These are phyloP conservation scores for Trichophyton benhamiae DNA, from an alignment of 2,329 filamentous ascomycete species.

Conservation along the genomic window DNA sequence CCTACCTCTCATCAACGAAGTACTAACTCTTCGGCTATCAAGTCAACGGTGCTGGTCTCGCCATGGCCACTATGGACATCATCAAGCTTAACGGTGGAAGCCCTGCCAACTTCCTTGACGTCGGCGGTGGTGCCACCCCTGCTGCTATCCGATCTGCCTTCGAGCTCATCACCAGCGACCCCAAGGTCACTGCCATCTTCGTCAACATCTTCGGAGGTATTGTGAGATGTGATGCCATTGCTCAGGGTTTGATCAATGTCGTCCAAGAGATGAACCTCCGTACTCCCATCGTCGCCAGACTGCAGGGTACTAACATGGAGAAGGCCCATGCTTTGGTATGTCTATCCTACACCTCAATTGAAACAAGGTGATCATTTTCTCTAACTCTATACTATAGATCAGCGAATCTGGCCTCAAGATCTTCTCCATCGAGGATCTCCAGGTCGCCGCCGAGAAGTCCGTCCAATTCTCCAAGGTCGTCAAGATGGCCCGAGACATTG, in stretches of 20 bases:
- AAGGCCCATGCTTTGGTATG: constrained; percentile 66
- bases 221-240: constrained; percentile 93
- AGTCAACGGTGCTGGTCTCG: constrained; percentile 96
- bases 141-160: constrained; percentile 96
- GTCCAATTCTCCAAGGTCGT: constrained; percentile 99
- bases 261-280: constrained; percentile 90
- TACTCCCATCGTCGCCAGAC: constrained; percentile 89
- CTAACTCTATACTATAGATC: constrained; percentile 41
- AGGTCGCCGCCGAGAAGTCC: constrained; percentile 92
- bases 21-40: constrained; percentile 4
- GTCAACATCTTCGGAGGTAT: constrained; percentile 99
- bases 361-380: constrained; percentile 1
- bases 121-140: constrained; percentile 92
- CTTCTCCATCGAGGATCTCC: constrained; percentile 97
- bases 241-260: constrained; percentile 88
- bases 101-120: constrained; percentile 97
- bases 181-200: constrained; percentile 97
- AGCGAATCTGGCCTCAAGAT: constrained; percentile 98
- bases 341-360: constrained; percentile 20
- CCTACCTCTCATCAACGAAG: not conserved
- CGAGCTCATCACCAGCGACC: constrained; percentile 94
- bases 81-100: constrained; percentile 97
- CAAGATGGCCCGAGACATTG: constrained; percentile 95
- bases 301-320: constrained; percentile 98
- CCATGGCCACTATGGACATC: constrained; percentile 99